Evolutionary conservation across 352 stramenopile genomes (phyloP), one percentile per base, ranked within the genome.

Genomic region (Phytophthora tubulina): DNA sequence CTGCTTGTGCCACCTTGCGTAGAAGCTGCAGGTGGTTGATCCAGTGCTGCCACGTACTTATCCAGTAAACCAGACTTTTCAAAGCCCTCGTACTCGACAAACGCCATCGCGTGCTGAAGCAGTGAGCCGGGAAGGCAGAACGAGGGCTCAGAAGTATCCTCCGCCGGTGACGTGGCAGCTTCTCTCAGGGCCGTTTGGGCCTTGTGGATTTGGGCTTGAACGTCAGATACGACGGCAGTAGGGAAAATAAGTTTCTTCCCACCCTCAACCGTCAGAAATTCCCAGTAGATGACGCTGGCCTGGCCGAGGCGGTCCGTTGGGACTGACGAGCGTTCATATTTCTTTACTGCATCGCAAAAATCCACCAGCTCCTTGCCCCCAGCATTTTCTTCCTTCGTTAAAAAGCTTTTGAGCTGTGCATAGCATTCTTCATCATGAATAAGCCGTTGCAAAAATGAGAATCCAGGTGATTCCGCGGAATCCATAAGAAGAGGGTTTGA

Each of bases 401-500:
- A 38, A 45, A 95, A 95, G 4, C 64, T 70, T 52, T 95, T 95
- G 8, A 95, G 75, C 61, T 94, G 87, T 15, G 85, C 79, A 42
- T 95, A 96, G 65, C 89, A 96, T 52, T 96, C 89, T 81, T 96
- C 89, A 50, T 96, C 89, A 56, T 96, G 89, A 56, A 96, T 90
- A 2, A 96, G 74, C 0, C 89, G 85, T 75, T 96, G 88, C n/a
- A 96, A 59, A 63, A 96, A 96, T 32, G 86, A 94, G 65, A 95
- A 96, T 9, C 88, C 89, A 8, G 79, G 57, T 5, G 84, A 78
- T 55, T 94, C 84, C 0, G 83, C 74, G 3, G 88, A 80, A 53
- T 95, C 89, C 48, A 86, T 84, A 9, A 90, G 36, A 21, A 95
- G 73, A 31, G 88, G 89, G 36, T 68, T 88, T 31, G 72, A 79